These are phyloP conservation scores for Phytophthora cajani DNA, from an alignment of 352 stramenopile species.

Conservation along the genomic window DNA sequence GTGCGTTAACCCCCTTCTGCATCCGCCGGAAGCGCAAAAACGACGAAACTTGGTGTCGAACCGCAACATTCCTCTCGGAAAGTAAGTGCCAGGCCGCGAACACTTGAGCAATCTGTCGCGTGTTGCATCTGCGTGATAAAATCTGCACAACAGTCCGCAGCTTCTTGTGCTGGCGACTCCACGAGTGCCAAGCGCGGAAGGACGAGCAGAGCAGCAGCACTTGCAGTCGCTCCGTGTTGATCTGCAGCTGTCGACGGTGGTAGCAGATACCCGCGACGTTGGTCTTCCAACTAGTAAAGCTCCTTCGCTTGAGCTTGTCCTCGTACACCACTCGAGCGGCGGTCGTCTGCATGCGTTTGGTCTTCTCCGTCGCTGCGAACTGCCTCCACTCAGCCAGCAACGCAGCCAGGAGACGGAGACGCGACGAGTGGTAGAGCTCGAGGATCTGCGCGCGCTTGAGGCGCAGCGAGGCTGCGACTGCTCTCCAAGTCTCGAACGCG, in stretches of 20 bases:
- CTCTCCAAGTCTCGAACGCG: slow-evolving; percentile 21
- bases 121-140: slow-evolving; percentile 34
- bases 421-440: slow-evolving; percentile 37
- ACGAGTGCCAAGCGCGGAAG: slow-evolving; percentile 60
- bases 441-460: slow-evolving; percentile 29
- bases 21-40: slow-evolving; percentile 34
- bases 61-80: slow-evolving; percentile 4
- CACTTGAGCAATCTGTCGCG: slow-evolving; percentile 7
- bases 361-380: slow-evolving; percentile 28
- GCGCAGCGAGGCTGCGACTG: slow-evolving; percentile 5
- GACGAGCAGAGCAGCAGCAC: slow-evolving; percentile 62
- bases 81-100: slow-evolving; percentile 34
- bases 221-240: slow-evolving; percentile 65
- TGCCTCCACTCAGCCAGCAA: slow-evolving; percentile 40
- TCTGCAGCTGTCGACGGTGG: slow-evolving; percentile 50
- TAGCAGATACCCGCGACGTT: slow-evolving; percentile 24
- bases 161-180: slow-evolving; percentile 40
- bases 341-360: slow-evolving; percentile 30
- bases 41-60: slow-evolving; percentile 13
- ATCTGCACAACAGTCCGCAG: slow-evolving; percentile 28
- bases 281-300: slow-evolving; percentile 35
- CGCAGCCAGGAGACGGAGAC: slow-evolving; percentile 32
- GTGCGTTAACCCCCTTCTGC: slow-evolving; percentile 25
- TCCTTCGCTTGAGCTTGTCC: slow-evolving; percentile 10
- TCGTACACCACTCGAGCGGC: slow-evolving; percentile 33